Evolutionary conservation across 805 yeast genomes (phyloP).

Genomic region (Cyberlindnera americana): DNA sequence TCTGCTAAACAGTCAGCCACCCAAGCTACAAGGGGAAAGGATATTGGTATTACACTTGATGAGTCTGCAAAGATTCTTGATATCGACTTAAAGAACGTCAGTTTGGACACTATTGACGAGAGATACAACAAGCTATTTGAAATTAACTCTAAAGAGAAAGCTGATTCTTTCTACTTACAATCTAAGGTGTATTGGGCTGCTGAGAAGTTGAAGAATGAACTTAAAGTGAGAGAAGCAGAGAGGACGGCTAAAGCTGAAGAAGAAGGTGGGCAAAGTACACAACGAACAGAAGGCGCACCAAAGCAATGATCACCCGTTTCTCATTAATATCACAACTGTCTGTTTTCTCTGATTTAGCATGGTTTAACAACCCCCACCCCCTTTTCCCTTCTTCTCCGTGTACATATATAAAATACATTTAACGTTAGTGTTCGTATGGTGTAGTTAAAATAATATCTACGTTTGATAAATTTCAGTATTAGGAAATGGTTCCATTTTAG

Average conservation of each 20-base stretch:
- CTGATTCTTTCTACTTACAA: constrained; percentile 93
- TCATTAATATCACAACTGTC: neutral
- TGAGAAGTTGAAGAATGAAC: constrained; percentile 81
- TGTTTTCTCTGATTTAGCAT: too few species aligned
- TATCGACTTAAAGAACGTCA: constrained; percentile 54
- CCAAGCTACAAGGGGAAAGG: constrained; percentile 42
- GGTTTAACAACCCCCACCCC: neutral
- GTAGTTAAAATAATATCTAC: too few species aligned
- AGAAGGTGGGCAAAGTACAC: constrained; percentile 8
- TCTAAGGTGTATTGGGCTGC: constrained; percentile 92
- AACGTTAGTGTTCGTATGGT: neutral
- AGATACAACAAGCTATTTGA: constrained; percentile 82
- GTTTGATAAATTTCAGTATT: too few species aligned
- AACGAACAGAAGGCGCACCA: constrained; percentile 5
- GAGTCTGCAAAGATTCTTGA: constrained; percentile 92
- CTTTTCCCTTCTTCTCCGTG: constrained; percentile 6
- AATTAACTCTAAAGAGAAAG: constrained; percentile 88
- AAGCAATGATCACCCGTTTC: too few species aligned
- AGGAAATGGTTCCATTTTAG: too few species aligned
- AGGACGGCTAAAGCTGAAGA: constrained; percentile 22
- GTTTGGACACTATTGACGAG: constrained; percentile 58
- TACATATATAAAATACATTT: constrained; percentile 3
- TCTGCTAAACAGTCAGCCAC: constrained; percentile 69
- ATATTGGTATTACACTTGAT: constrained; percentile 76
- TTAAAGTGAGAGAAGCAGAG: constrained; percentile 51